Evolutionary conservation across 2,329 filamentous ascomycete species (phyloP).

Genomic region (Fusarium albosuccineum): DNA sequence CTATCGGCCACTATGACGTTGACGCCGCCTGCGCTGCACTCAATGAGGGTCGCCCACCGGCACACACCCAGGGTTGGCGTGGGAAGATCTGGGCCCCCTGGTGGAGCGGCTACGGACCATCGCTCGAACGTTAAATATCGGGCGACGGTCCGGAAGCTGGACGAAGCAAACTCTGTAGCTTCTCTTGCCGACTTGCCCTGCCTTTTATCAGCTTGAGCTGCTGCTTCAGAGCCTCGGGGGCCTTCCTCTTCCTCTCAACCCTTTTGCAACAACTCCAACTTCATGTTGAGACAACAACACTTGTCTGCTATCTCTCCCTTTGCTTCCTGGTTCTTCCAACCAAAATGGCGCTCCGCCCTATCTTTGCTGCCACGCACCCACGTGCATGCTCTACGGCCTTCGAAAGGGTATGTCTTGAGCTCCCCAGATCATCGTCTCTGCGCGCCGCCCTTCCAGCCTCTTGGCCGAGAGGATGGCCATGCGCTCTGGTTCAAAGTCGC

Average conservation of each 20-base stretch:
- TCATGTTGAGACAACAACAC: conserved; percentile 46
- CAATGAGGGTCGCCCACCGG: conserved; percentile 39
- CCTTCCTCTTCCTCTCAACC: conserved; percentile 32
- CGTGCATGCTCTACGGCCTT: conserved; percentile 97
- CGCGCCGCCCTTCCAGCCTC: not conserved
- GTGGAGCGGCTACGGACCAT: conserved; percentile 45
- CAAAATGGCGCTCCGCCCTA: conserved; percentile 76
- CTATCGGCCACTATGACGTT: conserved; percentile 45
- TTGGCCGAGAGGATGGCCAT: not conserved
- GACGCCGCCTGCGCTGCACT: conserved; percentile 41
- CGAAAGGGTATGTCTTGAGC: conserved; percentile 77
- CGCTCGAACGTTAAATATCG: conserved; percentile 42
- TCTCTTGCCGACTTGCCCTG: conserved; percentile 14
- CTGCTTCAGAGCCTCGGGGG: conserved; percentile 13
- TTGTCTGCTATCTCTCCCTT: conserved; percentile 47
- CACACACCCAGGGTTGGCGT: conserved; percentile 41
- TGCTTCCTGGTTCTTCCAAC: conserved; percentile 46
- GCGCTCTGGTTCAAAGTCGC: not conserved
- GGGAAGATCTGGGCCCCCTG: conserved; percentile 36
- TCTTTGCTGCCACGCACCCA: conserved; percentile 95
- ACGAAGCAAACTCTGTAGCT: conserved; percentile 36
- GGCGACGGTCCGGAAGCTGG: conserved; percentile 46
- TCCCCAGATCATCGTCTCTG: not conserved
- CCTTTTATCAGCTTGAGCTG: conserved; percentile 39
- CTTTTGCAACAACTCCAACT: conserved; percentile 31